These are phyloP conservation scores for Xylaria telfairii DNA, from an alignment of 495 filamentous ascomycete species.

Conservation along the genomic window DNA sequence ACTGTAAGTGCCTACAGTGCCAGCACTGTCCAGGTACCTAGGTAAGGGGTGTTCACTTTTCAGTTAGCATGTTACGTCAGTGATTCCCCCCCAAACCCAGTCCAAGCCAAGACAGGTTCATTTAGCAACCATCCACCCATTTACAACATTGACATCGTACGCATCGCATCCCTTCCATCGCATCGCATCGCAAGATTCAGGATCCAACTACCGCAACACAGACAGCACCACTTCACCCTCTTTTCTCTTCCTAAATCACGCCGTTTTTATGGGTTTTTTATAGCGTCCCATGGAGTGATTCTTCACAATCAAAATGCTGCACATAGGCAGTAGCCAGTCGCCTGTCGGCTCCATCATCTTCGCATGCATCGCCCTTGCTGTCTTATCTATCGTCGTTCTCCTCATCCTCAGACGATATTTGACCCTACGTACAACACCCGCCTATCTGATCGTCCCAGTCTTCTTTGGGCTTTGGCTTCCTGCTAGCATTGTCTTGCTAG, in stretches of 20 bases:
- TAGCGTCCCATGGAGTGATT: slow-evolving; percentile 22
- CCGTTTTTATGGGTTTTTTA: slow-evolving; percentile 6
- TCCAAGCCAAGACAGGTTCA: neutral
- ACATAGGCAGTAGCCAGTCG: slow-evolving; percentile 43
- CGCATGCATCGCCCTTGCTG: slow-evolving; percentile 69
- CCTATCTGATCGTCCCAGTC: slow-evolving; percentile 87
- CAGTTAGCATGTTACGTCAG: slow-evolving; percentile 9
- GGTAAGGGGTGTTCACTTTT: neutral
- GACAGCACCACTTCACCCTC: neutral
- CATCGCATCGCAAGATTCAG: slow-evolving; percentile 16
- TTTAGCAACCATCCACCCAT: neutral
- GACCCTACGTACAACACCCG: slow-evolving; percentile 86
- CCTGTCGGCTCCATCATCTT: slow-evolving; percentile 74
- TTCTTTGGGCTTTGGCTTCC: slow-evolving; percentile 94
- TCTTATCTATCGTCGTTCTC: slow-evolving; percentile 76
- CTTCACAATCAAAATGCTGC: slow-evolving; percentile 36
- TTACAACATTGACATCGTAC: slow-evolving; percentile 6
- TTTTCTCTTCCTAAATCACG: slow-evolving; percentile 4
- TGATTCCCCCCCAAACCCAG: neutral
- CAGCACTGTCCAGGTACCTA: slow-evolving; percentile 25
- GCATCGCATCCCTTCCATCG: slow-evolving; percentile 21
- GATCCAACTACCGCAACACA: slow-evolving; percentile 14
- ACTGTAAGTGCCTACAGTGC: too few species aligned
- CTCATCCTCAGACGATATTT: slow-evolving; percentile 87
- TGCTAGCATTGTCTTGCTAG: slow-evolving; percentile 89